phyloP scores from a whole-genome alignment of 192 early-diverging fungal species.

The Coemansia sp. region DNA sequence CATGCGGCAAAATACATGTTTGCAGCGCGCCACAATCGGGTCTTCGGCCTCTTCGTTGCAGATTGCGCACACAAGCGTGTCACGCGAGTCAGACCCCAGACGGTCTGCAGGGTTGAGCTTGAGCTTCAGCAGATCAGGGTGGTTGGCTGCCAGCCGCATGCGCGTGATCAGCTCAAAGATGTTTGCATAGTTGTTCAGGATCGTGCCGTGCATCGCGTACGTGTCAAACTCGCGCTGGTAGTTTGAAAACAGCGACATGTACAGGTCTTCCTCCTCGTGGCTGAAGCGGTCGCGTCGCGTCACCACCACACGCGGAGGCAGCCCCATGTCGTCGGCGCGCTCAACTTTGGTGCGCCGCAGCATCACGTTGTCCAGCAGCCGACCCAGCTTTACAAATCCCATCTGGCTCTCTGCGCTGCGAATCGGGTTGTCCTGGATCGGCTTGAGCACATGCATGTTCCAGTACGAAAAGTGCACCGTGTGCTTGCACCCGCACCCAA shows the following conservation, averaged over 20 bases:
- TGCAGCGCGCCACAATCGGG: slow-evolving; percentile 77
- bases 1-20: slow-evolving; percentile 88
- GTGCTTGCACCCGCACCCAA: slow-evolving; percentile 59
- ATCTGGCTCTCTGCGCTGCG: slow-evolving; percentile 23
- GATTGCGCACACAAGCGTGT: slow-evolving; percentile 79
- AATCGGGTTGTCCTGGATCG: slow-evolving; percentile 70
- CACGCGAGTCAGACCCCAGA: slow-evolving; percentile 47
- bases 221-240: slow-evolving; percentile 74
- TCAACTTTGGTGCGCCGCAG: slow-evolving; percentile 87
- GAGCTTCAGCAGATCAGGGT: slow-evolving; percentile 72
- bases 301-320: slow-evolving; percentile 81
- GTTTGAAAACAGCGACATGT: slow-evolving; percentile 77
- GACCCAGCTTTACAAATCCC: slow-evolving; percentile 75
- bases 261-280: slow-evolving; percentile 88
- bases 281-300: slow-evolving; percentile 82
- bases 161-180: slow-evolving; percentile 88
- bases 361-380: slow-evolving; percentile 84
- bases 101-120: slow-evolving; percentile 54
- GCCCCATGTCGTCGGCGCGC: slow-evolving; percentile 79
- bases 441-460: slow-evolving; percentile 88
- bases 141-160: slow-evolving; percentile 89
- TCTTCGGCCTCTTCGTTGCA: slow-evolving; percentile 90
- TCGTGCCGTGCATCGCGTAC: slow-evolving; percentile 75
- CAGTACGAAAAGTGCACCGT: slow-evolving; percentile 79
- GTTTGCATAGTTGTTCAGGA: slow-evolving; percentile 90